phyloP scores from a whole-genome alignment of 1,139 yeast genomes.

The Taiozyma sp. region DNA sequence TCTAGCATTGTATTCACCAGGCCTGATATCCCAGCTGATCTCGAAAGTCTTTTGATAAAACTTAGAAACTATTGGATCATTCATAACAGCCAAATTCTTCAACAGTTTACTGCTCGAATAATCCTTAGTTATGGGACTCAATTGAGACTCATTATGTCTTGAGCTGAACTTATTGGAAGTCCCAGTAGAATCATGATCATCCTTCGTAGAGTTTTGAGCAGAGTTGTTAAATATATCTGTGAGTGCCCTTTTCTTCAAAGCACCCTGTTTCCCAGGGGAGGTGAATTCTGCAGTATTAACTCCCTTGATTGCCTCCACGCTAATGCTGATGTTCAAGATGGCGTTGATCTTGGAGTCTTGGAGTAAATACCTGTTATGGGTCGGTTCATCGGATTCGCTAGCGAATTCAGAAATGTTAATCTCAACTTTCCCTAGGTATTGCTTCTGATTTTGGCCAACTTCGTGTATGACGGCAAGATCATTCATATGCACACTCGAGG shows the following conservation, averaged over 20 bases:
- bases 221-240: not conserved
- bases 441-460: constrained; percentile 23
- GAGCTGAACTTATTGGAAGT: not conserved
- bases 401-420: constrained; percentile 73
- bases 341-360: constrained; percentile 82
- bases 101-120: constrained; percentile 3
- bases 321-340: constrained; percentile 51
- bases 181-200: not conserved
- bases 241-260: not conserved
- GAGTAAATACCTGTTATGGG: constrained; percentile 59
- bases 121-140: constrained; percentile 1
- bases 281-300: constrained; percentile 27
- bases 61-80: constrained; percentile 49
- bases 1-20: constrained; percentile 69
- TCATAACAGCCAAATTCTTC: constrained; percentile 19
- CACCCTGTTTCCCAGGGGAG: not conserved
- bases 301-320: constrained; percentile 40
- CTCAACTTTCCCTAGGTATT: constrained; percentile 53
- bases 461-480: not conserved
- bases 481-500: not conserved
- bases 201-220: not conserved
- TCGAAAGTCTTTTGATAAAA: constrained; percentile 62
- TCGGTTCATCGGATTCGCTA: constrained; percentile 45
- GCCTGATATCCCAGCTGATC: constrained; percentile 75
- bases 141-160: not conserved